Percentiles rank a stretch among this genome's conserved stretches.
These are phyloP conservation scores for Sugiyamaella americana DNA, from an alignment of 805 yeast genomes.

Conservation along the genomic window DNA sequence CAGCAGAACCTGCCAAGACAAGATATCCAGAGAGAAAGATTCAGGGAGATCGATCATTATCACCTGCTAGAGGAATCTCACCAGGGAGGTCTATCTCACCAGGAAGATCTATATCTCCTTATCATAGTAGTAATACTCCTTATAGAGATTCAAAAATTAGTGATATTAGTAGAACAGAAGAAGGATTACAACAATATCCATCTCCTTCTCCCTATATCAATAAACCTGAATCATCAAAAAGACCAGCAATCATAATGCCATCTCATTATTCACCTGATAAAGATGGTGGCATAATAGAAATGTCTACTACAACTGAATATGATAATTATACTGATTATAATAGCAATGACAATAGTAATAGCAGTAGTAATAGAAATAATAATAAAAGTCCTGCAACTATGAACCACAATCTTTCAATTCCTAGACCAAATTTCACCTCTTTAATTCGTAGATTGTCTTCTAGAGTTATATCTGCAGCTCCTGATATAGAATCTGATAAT, in stretches of 20 bases:
- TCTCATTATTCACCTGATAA: neutral
- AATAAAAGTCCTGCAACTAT: neutral
- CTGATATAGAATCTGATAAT: neutral
- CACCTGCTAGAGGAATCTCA: too few relatives aligned
- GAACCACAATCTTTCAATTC: neutral
- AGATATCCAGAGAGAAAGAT: neutral
- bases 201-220: too few relatives aligned
- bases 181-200: too few relatives aligned
- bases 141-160: neutral
- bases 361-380: neutral
- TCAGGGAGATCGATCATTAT: too few relatives aligned
- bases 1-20: neutral
- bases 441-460: neutral
- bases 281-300: neutral
- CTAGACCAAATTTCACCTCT: neutral
- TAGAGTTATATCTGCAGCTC: slow-evolving; percentile 1
- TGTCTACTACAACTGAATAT: too few relatives aligned
- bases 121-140: neutral
- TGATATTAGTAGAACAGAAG: neutral
- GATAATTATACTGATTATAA: too few relatives aligned
- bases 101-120: neutral
- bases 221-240: neutral
- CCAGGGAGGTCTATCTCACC: neutral
- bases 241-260: neutral
- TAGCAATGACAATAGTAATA: too few relatives aligned